phyloP scores from a whole-genome alignment of 257 asterid species.

The Capsicum chinense region DNA sequence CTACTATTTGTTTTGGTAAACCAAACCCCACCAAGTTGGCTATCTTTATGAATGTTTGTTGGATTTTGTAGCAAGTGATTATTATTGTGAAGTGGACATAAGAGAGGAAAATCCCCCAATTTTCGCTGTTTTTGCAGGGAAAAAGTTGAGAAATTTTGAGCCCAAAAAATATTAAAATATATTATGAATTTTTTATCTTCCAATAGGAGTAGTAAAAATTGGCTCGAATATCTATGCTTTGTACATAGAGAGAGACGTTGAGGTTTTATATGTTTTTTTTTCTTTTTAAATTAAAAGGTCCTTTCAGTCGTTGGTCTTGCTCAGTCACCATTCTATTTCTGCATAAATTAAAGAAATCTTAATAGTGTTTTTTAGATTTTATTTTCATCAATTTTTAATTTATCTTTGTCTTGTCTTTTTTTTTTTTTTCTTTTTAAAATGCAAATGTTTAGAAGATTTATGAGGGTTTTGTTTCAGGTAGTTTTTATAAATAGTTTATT shows the following conservation, averaged over 20 bases:
- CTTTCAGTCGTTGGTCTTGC: slow-evolving; percentile 31
- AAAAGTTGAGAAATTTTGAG: slow-evolving; percentile 28
- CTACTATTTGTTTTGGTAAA: neutral
- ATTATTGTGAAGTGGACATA: slow-evolving; percentile 21
- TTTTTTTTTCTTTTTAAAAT: neutral
- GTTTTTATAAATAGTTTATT: neutral
- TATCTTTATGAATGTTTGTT: slow-evolving; percentile 29
- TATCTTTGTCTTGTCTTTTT: neutral
- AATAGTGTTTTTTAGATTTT: slow-evolving; percentile 1
- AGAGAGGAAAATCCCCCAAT: slow-evolving; percentile 33
- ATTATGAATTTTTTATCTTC: too few relatives aligned
- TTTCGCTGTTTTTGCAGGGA: slow-evolving; percentile 31
- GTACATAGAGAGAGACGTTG: slow-evolving; percentile 44
- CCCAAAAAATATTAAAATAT: neutral
- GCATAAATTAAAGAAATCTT: slow-evolving; percentile 6
- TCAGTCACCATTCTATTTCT: slow-evolving; percentile 7
- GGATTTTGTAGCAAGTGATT: neutral
- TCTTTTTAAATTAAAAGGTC: too few relatives aligned
- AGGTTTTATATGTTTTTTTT: neutral
- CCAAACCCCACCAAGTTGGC: slow-evolving; percentile 11
- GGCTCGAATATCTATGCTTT: slow-evolving; percentile 35
- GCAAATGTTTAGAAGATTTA: neutral
- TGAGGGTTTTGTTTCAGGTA: neutral
- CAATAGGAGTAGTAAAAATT: neutral
- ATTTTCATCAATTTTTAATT: neutral